Base-by-base conservation (phyloP, 768 basidiomycete species). In the Boletus speciosus region DNA sequence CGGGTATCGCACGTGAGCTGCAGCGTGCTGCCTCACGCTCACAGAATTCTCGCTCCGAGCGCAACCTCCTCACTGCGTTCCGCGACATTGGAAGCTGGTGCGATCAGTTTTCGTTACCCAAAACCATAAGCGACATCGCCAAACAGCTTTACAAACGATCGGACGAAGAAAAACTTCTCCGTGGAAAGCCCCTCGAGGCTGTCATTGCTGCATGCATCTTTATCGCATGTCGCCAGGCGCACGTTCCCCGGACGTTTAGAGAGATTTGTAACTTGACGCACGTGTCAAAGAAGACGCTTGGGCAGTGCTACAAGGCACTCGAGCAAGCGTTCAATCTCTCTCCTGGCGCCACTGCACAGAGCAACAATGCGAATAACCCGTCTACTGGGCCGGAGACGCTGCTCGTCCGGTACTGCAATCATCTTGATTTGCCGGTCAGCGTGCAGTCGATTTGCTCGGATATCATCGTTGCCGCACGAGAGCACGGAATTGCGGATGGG, bases 201-300 rank as follows among this genome's bases (percentile, higher is more conserved):
- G 86, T 97, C 66, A 93, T 97, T 58, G 96, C 96, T 29, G 95
- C 96, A 1, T 98, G 96, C 73, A 95, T 98, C 66, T 97, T 98
- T 71, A 95, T 98, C 63, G 96, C 95, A 0, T 97, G 94, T 69
- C 81, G 96, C 36, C 91, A 95, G 71, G 94, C 90, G 8, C 89
- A 94, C 62, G 93, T 96, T n/a, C 91, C 92, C 0, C 81, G 96
- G 55, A 96, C 94, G 50, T 98, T 98, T 76, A 85, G 90, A 65
- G 97, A 97, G 76, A 95, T 97, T 45, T 94, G 91, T 74, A 88
- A 91, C 68, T 76, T 95, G 59, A 93, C 93, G 8, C 86, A 90
- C 62, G 96, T 98, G 55, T 87, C 90, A 66, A 98, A 98, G 77
- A 97, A 98, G 77, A 81, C 86, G 35, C 81, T 96, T 29, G 92